Percentiles rank a stretch among this genome's conserved stretches.
These are phyloP conservation scores for Metschnikowia continentalis DNA, from an alignment of 805 yeast species.

Conservation along the genomic window DNA sequence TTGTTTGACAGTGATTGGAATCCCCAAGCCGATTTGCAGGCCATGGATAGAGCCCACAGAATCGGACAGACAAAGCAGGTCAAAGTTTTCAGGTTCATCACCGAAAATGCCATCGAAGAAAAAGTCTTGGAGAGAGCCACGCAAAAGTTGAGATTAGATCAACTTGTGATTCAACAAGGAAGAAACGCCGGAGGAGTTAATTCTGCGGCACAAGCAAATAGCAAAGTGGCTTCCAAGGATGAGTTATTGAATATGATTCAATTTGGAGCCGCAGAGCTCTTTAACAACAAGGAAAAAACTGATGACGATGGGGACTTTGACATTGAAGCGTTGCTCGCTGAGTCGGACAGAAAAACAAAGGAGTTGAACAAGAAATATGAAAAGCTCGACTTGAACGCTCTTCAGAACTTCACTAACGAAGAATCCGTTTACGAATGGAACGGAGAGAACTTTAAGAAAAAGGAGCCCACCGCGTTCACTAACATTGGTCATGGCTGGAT, in stretches of 20 bases:
- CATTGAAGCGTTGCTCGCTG: conserved; percentile 55
- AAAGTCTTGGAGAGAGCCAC: conserved; percentile 79
- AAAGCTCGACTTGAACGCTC: conserved; percentile 67
- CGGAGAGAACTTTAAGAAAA: conserved; percentile 74
- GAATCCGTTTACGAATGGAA: conserved; percentile 80
- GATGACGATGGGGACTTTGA: conserved; percentile 49
- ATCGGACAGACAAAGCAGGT: conserved; percentile 85
- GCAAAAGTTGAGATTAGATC: conserved; percentile 73
- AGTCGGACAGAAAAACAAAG: conserved; percentile 61
- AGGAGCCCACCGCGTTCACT: conserved; percentile 42
- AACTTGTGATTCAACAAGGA: conserved; percentile 79
- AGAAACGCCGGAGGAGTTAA: conserved; percentile 32
- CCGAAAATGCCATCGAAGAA: conserved; percentile 81
- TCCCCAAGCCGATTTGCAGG: conserved; percentile 85
- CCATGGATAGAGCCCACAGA: conserved; percentile 88
- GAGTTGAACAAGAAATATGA: conserved; percentile 61
- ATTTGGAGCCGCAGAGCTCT: conserved; percentile 71
- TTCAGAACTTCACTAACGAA: conserved; percentile 70
- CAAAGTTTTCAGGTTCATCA: conserved; percentile 69
- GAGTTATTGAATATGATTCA: conserved; percentile 80
- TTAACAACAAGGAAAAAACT: conserved; percentile 28
- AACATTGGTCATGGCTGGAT: conserved; percentile 65
- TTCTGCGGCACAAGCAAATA: conserved; percentile 29
- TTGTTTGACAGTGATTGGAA: conserved; percentile 83
- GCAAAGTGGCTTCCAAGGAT: conserved; percentile 53